Evolutionary conservation across 192 early-diverging fungal genomes (phyloP).

Genomic region (Lobosporangium transversale): DNA sequence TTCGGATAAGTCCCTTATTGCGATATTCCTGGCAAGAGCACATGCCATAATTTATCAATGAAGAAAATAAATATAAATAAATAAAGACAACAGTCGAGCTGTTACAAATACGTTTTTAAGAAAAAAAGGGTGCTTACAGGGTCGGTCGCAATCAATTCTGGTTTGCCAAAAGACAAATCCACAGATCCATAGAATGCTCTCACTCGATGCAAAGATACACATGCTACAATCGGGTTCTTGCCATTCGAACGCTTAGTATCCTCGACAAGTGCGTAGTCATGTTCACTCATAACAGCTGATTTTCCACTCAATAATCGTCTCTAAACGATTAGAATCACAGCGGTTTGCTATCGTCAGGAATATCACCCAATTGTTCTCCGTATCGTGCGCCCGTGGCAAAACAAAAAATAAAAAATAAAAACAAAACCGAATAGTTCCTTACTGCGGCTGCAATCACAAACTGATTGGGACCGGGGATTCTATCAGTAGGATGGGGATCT

Average conservation of each 20-base stretch:
- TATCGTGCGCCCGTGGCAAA: too few species aligned
- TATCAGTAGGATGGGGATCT: conserved; percentile 10
- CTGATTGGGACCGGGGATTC: conserved; percentile 18
- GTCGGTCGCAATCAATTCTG: conserved; percentile 34
- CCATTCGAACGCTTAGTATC: conserved; percentile 8
- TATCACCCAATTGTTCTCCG: too few species aligned
- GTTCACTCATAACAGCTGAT: conserved; percentile 18
- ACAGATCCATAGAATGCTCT: conserved; percentile 30
- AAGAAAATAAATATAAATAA: too few species aligned
- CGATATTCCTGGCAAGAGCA: conserved; percentile 24
- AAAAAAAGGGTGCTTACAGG: conserved; percentile 22
- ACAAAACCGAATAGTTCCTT: background rate
- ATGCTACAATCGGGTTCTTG: conserved; percentile 35
- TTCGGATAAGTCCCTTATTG: conserved; percentile 18
- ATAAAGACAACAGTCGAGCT: too few species aligned
- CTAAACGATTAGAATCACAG: background rate
- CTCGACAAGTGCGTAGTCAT: conserved; percentile 42
- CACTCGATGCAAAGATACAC: conserved; percentile 15
- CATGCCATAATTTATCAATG: background rate
- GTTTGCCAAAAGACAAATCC: conserved; percentile 16
- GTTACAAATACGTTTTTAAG: background rate
- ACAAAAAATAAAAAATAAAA: background rate
- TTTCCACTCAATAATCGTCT: conserved; percentile 27
- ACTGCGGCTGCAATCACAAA: conserved; percentile 8
- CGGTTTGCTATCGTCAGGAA: background rate